A percentile compares a stretch with the other conserved stretches of the same genome.
Conservation (phyloP, 139 green algal species). For the Chlorella sorokiniana region DNA sequence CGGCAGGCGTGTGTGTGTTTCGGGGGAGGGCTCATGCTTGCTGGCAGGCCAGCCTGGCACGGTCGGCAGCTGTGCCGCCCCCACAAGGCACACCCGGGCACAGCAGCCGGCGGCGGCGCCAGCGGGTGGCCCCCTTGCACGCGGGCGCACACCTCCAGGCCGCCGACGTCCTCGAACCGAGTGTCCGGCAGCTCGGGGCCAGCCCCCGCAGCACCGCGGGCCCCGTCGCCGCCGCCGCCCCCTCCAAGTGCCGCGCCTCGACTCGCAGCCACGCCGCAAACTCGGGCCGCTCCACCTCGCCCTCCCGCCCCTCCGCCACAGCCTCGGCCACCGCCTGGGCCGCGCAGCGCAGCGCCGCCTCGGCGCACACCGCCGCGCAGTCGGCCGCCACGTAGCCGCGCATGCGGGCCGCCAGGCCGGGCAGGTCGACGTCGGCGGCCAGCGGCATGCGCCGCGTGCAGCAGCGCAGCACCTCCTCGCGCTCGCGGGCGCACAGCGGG, state of each 20-base stretch:
- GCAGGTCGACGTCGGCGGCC: conserved; percentile 67
- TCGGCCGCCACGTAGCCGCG: conserved; percentile 44
- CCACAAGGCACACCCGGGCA: neutral
- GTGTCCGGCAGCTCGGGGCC: conserved; percentile 60
- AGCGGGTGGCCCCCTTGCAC: neutral
- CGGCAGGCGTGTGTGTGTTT: neutral
- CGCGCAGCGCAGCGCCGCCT: conserved; percentile 43
- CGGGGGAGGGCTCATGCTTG: neutral
- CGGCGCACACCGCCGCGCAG: conserved; percentile 25
- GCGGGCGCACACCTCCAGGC: conserved; percentile 40
- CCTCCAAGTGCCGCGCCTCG: conserved; percentile 21
- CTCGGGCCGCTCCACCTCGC: neutral
- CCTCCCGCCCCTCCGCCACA: neutral
- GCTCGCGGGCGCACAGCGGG: conserved; percentile 76
- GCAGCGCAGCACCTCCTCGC: conserved; percentile 84
- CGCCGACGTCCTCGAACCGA: conserved; percentile 43
- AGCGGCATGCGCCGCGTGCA: conserved; percentile 68
- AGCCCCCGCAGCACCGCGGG: conserved; percentile 65
- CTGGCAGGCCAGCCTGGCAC: no score
- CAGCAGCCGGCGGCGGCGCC: no score
- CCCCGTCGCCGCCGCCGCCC: conserved; percentile 1
- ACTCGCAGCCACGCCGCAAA: conserved; percentile 1
- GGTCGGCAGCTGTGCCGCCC: no score
- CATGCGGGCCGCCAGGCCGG: conserved; percentile 31
- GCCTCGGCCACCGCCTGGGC: conserved; percentile 18